Conservation (phyloP, 306 rosid genomes). For the Acacia acuminata region DNA sequence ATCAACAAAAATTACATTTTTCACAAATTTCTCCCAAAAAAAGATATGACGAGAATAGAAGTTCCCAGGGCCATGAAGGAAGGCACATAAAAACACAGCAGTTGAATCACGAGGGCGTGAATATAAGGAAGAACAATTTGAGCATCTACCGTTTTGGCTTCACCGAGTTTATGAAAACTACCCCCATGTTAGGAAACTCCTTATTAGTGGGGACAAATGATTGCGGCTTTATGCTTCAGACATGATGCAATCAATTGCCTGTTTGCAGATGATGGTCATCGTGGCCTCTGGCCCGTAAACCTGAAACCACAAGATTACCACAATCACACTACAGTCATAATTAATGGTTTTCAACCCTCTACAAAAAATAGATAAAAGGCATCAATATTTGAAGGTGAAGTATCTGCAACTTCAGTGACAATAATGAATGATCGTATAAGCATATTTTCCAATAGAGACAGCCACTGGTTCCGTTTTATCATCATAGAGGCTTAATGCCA, state of each 20-base stretch:
- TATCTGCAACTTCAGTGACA: background rate
- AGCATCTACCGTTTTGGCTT: background rate
- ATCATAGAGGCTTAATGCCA: background rate
- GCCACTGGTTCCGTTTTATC: background rate
- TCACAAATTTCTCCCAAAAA: background rate
- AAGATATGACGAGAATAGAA: background rate
- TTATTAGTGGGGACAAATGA: background rate
- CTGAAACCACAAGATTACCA: constrained; percentile 43
- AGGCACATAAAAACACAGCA: constrained; percentile 4
- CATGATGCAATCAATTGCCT: constrained; percentile 80
- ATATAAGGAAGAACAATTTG: constrained; percentile 1
- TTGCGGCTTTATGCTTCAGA: constrained; percentile 42
- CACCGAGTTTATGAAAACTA: constrained; percentile 19
- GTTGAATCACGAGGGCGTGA: constrained; percentile 5
- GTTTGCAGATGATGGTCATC: constrained; percentile 87
- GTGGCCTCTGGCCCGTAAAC: constrained; percentile 90
- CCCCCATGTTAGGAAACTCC: background rate
- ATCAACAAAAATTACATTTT: constrained; percentile 13
- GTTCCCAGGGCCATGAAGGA: constrained; percentile 10
- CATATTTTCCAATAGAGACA: background rate
- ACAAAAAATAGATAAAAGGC: background rate
- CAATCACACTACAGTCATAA: constrained; percentile 5
- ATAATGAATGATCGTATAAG: background rate
- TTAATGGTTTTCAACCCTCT: background rate
- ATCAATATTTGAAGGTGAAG: constrained; percentile 2